phyloP scores from a whole-genome alignment of 257 asterid species.

The Forsythia suspensa region DNA sequence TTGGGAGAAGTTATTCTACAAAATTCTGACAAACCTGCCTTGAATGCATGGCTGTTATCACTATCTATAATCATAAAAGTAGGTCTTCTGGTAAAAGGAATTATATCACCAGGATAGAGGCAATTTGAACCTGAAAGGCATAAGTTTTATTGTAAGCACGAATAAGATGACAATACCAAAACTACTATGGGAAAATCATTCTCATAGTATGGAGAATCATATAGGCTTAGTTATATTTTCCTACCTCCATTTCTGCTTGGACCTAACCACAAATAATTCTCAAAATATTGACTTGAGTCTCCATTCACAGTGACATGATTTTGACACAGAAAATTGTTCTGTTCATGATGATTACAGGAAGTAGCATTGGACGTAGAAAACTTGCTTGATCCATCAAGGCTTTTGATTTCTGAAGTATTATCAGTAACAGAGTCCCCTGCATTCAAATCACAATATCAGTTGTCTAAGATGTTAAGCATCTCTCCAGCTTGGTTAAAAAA shows the following conservation, averaged over 20 bases:
- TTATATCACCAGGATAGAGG: conserved; percentile 88
- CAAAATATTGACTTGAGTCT: conserved; percentile 35
- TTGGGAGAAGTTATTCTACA: conserved; percentile 36
- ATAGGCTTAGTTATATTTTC: conserved; percentile 1
- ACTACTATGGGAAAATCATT: conserved; percentile 10
- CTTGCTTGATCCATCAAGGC: conserved; percentile 36
- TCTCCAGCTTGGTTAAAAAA: conserved; percentile 21
- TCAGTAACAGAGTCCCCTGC: conserved; percentile 26
- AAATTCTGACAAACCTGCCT: conserved; percentile 99
- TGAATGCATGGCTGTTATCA: conserved; percentile 95
- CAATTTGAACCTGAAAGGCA: conserved; percentile 64
- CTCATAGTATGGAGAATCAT: conserved; percentile 1
- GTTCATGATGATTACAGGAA: conserved; percentile 28
- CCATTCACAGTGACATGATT: conserved; percentile 31
- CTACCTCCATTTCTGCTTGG: conserved; percentile 66
- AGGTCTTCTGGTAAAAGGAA: conserved; percentile 95
- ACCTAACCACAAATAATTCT: conserved; percentile 43
- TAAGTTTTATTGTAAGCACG: conserved; percentile 22
- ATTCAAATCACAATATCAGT: conserved; percentile 3
- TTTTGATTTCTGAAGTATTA: conserved; percentile 27
- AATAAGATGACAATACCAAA: background rate
- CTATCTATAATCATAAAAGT: conserved; percentile 88
- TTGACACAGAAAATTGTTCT: conserved; percentile 20
- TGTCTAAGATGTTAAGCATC: conserved; percentile 10
- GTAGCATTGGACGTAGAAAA: conserved; percentile 23